These are phyloP conservation scores for Achaetomium macrosporum DNA, from an alignment of 2,329 filamentous ascomycete species.

Conservation along the genomic window DNA sequence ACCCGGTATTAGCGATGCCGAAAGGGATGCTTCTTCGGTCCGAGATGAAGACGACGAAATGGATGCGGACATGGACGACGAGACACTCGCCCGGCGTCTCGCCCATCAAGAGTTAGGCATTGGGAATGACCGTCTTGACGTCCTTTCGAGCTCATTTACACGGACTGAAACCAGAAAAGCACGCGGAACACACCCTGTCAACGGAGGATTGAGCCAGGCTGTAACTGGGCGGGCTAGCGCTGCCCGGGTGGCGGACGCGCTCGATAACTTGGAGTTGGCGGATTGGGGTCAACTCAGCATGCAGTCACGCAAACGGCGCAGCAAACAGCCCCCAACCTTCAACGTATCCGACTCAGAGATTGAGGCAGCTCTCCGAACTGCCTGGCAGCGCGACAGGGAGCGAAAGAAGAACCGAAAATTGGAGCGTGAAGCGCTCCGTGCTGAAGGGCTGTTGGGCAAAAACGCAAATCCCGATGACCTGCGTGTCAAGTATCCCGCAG, in stretches of 20 bases:
- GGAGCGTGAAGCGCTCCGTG: slow-evolving; percentile 62
- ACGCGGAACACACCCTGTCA: neutral
- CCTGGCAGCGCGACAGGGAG: slow-evolving; percentile 62
- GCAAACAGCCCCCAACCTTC: slow-evolving; percentile 40
- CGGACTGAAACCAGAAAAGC: slow-evolving; percentile 22
- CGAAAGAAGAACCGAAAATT: slow-evolving; percentile 67
- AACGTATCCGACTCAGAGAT: slow-evolving; percentile 63
- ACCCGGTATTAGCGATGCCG: slow-evolving; percentile 9
- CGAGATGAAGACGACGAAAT: slow-evolving; percentile 36
- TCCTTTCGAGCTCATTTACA: slow-evolving; percentile 46
- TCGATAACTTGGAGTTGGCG: slow-evolving; percentile 76
- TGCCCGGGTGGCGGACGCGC: slow-evolving; percentile 40
- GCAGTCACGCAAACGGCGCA: slow-evolving; percentile 32
- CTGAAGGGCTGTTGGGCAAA: slow-evolving; percentile 59
- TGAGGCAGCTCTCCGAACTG: slow-evolving; percentile 50
- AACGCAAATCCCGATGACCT: slow-evolving; percentile 52
- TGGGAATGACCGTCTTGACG: slow-evolving; percentile 50
- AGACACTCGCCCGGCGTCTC: slow-evolving; percentile 55
- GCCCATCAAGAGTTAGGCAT: slow-evolving; percentile 60
- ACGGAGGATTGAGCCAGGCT: slow-evolving; percentile 19
- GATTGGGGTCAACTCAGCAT: slow-evolving; percentile 65
- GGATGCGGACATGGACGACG: slow-evolving; percentile 58
- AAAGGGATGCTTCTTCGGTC: slow-evolving; percentile 22
- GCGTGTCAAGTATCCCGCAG: slow-evolving; percentile 64
- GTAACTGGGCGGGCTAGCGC: slow-evolving; percentile 34